Evolutionary conservation across 495 filamentous ascomycete genomes (phyloP).

Genomic region (Geopyxis carbonaria): DNA sequence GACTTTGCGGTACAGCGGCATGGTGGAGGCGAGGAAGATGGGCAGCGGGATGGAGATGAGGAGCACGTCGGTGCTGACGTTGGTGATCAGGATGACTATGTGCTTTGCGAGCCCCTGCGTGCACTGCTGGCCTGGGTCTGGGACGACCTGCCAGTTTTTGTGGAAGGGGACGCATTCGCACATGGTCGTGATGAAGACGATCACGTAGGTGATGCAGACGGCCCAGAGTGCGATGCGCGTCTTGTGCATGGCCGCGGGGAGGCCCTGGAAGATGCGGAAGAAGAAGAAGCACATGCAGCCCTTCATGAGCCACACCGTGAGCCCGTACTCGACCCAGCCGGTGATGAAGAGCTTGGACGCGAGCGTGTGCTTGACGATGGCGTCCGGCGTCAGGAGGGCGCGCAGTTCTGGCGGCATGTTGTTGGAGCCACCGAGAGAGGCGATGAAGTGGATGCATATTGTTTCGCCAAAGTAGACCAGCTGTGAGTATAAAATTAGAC

Average conservation of each 20-base stretch:
- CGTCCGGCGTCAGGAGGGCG: neutral
- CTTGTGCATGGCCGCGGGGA: neutral
- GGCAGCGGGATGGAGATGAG: slow-evolving; percentile 28
- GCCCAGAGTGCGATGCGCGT: neutral
- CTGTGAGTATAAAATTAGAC: neutral
- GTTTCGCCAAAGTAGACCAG: neutral
- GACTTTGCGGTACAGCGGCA: slow-evolving; percentile 3
- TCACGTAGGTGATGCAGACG: slow-evolving; percentile 32
- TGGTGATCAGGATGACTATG: slow-evolving; percentile 46
- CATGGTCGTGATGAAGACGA: slow-evolving; percentile 45
- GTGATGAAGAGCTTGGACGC: slow-evolving; percentile 2
- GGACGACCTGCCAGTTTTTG: slow-evolving; percentile 53
- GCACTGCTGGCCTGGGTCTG: slow-evolving; percentile 46
- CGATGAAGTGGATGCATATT: slow-evolving; percentile 1
- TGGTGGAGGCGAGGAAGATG: neutral
- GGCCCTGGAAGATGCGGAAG: neutral
- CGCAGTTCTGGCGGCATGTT: slow-evolving; percentile 1
- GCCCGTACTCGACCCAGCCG: neutral
- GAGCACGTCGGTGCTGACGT: slow-evolving; percentile 49
- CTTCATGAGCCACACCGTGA: slow-evolving; percentile 2
- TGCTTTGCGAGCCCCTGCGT: slow-evolving; percentile 44
- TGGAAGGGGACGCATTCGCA: slow-evolving; percentile 49
- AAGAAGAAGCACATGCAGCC: slow-evolving; percentile 3
- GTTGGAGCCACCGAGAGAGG: neutral
- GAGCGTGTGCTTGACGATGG: neutral